A percentile compares a stretch with the other conserved stretches of the same genome.
phyloP scores from a whole-genome alignment of 176 grass and related monocot species.

The Juncus effusus region DNA sequence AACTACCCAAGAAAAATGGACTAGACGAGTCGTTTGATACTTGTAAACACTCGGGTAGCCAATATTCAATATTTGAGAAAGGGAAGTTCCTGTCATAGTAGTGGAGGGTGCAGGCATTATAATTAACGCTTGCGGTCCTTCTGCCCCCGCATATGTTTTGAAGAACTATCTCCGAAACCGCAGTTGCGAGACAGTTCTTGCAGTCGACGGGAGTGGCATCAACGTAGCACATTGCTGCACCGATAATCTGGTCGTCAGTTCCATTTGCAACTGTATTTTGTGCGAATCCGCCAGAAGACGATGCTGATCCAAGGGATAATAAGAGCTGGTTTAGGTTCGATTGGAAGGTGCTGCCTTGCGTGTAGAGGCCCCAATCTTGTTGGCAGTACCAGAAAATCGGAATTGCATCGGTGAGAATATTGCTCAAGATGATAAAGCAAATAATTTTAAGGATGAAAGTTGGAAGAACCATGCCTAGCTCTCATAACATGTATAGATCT shows the following conservation, averaged over 20 bases:
- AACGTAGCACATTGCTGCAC: not conserved
- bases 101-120: not conserved
- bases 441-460: too few relatives aligned
- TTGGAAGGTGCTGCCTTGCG: not conserved
- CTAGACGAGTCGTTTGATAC: not conserved
- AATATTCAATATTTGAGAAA: not conserved
- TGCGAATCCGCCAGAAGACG: not conserved
- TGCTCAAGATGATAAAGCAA: too few relatives aligned
- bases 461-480: too few relatives aligned
- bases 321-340: slow-evolving; percentile 5
- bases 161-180: not conserved
- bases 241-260: not conserved
- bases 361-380: not conserved
- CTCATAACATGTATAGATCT: too few relatives aligned
- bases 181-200: not conserved
- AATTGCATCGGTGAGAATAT: not conserved
- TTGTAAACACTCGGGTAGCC: not conserved
- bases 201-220: not conserved
- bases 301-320: not conserved
- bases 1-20: not conserved
- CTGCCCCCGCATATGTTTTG: not conserved
- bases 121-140: not conserved
- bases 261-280: not conserved
- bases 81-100: not conserved
- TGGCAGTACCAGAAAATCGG: slow-evolving; percentile 11